Evolutionary conservation across 2,329 filamentous ascomycete genomes (phyloP), one percentile per base, ranked within the genome.

Genomic region (Hymenoscyphus occultus): DNA sequence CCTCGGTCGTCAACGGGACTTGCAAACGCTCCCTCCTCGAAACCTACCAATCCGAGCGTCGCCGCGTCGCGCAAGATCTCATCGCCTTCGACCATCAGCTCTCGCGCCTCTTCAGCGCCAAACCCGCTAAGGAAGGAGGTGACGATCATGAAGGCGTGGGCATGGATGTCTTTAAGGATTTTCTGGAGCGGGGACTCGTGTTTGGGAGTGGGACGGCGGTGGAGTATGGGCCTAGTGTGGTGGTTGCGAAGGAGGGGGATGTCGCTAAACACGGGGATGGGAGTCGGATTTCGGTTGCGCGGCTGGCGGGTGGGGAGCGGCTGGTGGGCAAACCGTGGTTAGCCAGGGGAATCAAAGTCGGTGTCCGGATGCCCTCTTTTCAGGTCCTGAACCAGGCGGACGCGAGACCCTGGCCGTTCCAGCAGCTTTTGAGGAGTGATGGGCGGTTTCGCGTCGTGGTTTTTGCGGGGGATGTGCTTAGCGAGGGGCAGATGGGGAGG

Each of bases 21-120:
- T 61, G 84, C 81, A 6, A 77, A 84, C 32, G 74, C 88, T 32
- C 80, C 0, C 78, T 81, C 54, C 78, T 90, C 0, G 78, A 83
- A 63, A 89, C 84, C 59, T 90, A 90, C 72, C 83, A 88, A 69
- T 75, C 80, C 9, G 88, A 90, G 74, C 81, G 88, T 77, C 80
- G 83, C 3, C 78, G 77, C 2, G 83, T 91, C 1, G 90, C 89
- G 0, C 80, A 87, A 66, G 83, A 89, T 48, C 82, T 92, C 0
- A 91, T 92, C 67, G 80, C 81, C 1, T 87, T 89, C 66, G 86
- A 89, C 70, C 82, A 84, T 65, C 80, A 78, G 66, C 84, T 86
- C 69, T 82, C 83, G 14, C 82, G 83, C 67, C 78, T 84, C 69
- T 84, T 86, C 71, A 83, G 86, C 6, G 73, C 71, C 90, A 0